These are phyloP conservation scores for Dysphania ambrosioides DNA, from an alignment of 148 eudicot genomes.

Conservation along the genomic window DNA sequence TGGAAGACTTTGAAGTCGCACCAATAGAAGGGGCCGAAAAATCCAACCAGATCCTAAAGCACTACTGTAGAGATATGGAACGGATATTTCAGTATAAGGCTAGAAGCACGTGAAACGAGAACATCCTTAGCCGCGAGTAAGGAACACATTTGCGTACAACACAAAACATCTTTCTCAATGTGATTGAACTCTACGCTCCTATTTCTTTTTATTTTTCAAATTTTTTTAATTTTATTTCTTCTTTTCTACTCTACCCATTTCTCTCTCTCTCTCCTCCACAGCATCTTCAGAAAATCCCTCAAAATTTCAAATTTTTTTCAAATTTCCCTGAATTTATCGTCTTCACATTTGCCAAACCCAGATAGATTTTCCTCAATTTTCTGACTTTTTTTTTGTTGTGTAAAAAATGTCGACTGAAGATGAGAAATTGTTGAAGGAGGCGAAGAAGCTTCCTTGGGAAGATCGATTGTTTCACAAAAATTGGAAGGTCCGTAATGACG, in stretches of 20 bases:
- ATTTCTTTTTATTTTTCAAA: too few species aligned
- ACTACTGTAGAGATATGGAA: too few species aligned
- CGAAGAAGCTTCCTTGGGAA: constrained; percentile 99
- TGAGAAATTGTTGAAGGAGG: constrained; percentile 93
- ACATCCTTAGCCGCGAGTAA: neutral
- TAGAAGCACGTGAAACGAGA: too few species aligned
- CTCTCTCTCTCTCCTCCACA: too few species aligned
- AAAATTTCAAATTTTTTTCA: too few species aligned
- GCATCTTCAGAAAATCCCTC: too few species aligned
- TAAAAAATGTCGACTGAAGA: constrained; percentile 77
- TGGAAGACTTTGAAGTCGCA: too few species aligned
- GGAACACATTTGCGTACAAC: constrained; percentile 15
- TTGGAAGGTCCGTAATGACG: constrained; percentile 97
- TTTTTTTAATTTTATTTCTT: constrained; percentile 15
- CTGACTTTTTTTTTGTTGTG: too few species aligned
- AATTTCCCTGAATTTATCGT: too few species aligned
- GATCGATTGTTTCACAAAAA: constrained; percentile 89
- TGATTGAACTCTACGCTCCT: neutral
- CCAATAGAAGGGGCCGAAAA: too few species aligned
- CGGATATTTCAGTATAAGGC: too few species aligned
- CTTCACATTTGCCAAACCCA: neutral
- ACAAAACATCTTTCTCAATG: constrained; percentile 14
- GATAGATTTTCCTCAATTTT: constrained; percentile 12
- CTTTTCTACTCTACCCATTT: neutral
- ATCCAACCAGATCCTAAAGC: too few species aligned